phyloP scores from a whole-genome alignment of 1,139 yeast genomes.

The Sugiyamaella neomexicana region DNA sequence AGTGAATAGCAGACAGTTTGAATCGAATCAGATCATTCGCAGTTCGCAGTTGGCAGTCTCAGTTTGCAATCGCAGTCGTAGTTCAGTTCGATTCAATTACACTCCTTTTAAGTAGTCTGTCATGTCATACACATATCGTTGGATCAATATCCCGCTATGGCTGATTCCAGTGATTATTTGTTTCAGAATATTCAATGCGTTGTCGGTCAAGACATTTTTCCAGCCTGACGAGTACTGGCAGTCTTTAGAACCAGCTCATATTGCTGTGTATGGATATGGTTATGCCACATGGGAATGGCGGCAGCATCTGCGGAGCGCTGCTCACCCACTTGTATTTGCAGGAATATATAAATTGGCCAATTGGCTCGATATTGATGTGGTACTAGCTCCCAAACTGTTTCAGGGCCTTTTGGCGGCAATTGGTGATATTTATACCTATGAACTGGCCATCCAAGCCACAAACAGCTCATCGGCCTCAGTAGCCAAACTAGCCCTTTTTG shows the following conservation, averaged over 20 bases:
- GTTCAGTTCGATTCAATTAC: too few relatives aligned
- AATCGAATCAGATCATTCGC: too few relatives aligned
- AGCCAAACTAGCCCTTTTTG: constrained; percentile 46
- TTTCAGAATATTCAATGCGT: constrained; percentile 61
- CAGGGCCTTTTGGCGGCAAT: constrained; percentile 71
- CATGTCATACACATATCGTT: neutral
- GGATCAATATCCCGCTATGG: constrained; percentile 6
- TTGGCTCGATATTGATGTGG: constrained; percentile 32
- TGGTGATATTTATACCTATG: constrained; percentile 65
- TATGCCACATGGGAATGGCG: constrained; percentile 95
- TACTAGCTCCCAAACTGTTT: constrained; percentile 57
- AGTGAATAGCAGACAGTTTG: too few relatives aligned
- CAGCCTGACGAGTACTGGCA: constrained; percentile 98
- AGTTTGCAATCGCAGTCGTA: too few relatives aligned
- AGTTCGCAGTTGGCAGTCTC: too few relatives aligned
- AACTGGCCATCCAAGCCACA: constrained; percentile 43
- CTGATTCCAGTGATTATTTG: constrained; percentile 28
- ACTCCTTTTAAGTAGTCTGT: too few relatives aligned
- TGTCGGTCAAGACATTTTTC: constrained; percentile 69
- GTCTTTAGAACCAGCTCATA: constrained; percentile 88
- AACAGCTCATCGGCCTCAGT: neutral
- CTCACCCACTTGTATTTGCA: constrained; percentile 75
- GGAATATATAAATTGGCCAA: constrained; percentile 40
- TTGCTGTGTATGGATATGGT: constrained; percentile 73
- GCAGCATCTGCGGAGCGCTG: constrained; percentile 67